These are phyloP conservation scores for Ailanthus altissimus DNA, from an alignment of 345 rosid species.

Conservation along the genomic window DNA sequence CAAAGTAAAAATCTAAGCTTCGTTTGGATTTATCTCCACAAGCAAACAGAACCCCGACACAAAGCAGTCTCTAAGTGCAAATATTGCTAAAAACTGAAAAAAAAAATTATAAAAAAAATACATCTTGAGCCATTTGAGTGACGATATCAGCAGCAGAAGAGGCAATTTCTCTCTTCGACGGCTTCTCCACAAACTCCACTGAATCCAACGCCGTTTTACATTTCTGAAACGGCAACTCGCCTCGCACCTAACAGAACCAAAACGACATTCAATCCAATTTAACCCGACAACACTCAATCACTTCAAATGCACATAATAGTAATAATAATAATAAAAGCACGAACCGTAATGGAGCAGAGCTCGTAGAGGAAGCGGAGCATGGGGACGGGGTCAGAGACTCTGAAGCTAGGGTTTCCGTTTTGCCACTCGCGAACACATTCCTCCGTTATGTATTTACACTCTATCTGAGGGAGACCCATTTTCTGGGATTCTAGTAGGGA, in stretches of 20 bases:
- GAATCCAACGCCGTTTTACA: constrained; percentile 70
- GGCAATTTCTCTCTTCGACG: constrained; percentile 55
- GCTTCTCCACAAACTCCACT: constrained; percentile 57
- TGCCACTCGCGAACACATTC: constrained; percentile 81
- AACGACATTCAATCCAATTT: not conserved
- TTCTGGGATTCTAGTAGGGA: not conserved
- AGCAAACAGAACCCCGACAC: not conserved
- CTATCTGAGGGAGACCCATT: constrained; percentile 50
- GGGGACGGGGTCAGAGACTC: constrained; percentile 60
- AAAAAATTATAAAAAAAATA: constrained; percentile 20
- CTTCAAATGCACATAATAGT: not conserved
- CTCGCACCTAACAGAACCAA: constrained; percentile 63
- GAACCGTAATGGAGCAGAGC: constrained; percentile 80
- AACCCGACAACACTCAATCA: constrained; percentile 19
- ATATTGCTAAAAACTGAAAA: not conserved
- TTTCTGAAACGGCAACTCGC: constrained; percentile 85
- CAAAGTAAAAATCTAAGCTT: not conserved
- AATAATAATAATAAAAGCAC: not conserved
- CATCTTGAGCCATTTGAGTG: constrained; percentile 94
- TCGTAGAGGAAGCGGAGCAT: constrained; percentile 91
- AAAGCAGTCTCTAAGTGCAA: not conserved
- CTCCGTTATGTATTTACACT: constrained; percentile 69
- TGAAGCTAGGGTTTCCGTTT: constrained; percentile 59
- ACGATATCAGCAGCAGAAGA: constrained; percentile 79
- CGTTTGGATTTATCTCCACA: not conserved